Conservation (phyloP, 768 basidiomycete genomes). For the Mycena chlorophos region DNA sequence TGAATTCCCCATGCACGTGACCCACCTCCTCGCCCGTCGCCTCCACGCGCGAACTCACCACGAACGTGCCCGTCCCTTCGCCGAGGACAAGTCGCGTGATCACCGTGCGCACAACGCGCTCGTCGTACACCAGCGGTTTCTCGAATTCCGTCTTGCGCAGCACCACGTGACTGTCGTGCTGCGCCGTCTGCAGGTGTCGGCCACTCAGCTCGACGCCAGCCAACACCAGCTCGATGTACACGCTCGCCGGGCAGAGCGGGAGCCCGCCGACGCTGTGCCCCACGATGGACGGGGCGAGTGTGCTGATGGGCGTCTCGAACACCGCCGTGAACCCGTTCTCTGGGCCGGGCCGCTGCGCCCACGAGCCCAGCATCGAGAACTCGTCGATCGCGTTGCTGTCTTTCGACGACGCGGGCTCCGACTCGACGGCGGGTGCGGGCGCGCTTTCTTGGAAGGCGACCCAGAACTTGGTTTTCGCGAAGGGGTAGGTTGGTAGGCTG, state of each 20-base stretch:
- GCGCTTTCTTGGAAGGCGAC: constrained; percentile 42
- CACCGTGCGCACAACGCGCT: constrained; percentile 33
- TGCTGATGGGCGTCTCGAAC: constrained; percentile 54
- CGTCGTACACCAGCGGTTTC: constrained; percentile 53
- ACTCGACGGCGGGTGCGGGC: not conserved
- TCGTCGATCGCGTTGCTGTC: constrained; percentile 16
- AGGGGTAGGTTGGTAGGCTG: constrained; percentile 67
- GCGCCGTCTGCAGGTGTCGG: constrained; percentile 28
- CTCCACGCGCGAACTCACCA: constrained; percentile 42
- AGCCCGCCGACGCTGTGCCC: constrained; percentile 60
- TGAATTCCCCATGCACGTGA: constrained; percentile 50
- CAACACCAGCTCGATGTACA: constrained; percentile 59
- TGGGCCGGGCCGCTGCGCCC: constrained; percentile 43
- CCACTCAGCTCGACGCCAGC: constrained; percentile 44
- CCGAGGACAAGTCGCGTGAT: constrained; percentile 40
- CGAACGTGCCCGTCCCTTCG: constrained; percentile 44
- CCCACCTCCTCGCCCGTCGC: constrained; percentile 34
- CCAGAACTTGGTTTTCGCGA: constrained; percentile 58
- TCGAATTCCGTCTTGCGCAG: constrained; percentile 49
- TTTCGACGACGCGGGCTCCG: not conserved
- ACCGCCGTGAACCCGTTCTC: constrained; percentile 40
- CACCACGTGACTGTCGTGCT: constrained; percentile 36
- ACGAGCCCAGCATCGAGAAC: constrained; percentile 40
- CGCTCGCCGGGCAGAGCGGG: constrained; percentile 65
- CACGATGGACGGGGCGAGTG: constrained; percentile 45